Base-by-base conservation (phyloP, 495 filamentous ascomycete species). In the Pyrenula aspistea region DNA sequence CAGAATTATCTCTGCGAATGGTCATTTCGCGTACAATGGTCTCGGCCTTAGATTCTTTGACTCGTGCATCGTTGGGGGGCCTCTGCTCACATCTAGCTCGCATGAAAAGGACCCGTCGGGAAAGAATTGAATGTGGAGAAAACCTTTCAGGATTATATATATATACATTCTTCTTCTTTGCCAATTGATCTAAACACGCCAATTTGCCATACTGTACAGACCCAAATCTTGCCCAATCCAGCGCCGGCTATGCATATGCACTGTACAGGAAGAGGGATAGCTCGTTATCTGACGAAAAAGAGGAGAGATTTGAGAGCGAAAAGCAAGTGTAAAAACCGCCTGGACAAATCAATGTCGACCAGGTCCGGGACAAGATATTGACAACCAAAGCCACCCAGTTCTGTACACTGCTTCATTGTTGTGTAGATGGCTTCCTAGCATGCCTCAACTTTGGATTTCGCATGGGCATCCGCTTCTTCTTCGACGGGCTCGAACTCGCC, bases 381-480 rank as follows among this genome's bases (percentile, higher is more conserved):
- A 4, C 15, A 42, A 15, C 31, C 4, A 8, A 8, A 42, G 31
- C 8, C 31, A 4, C 4, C 31, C 31, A 8, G 8, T 15, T 8
- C 31, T 42, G 31, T 42, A 15, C 15, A 42, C 15, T 15, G 15
- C 31, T 42, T 42, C 31, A 42, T 42, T 8, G 15, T 15, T 4
- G 4, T 4, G 31, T 42, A 8, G 31, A 42, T 15, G 31, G 31
- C 31, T 42, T 42, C 15, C 31, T 42, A 4, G 31, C 4, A 42
- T 42, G 31, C 20, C 50, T 52, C 19, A 86, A 78, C 73, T 89
- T 91, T 19, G 87, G 88, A 68, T 90, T 90, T 59, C 72, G 71
- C 25, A 81, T 74, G 12, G 77, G 76, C 53, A 80, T 70, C 55
- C 81, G 79, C 78, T 95, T 93, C 73, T 87, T 86, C 56, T 78